phyloP scores from a whole-genome alignment of 306 rosid genomes.

The Quercus aquifolioides region DNA sequence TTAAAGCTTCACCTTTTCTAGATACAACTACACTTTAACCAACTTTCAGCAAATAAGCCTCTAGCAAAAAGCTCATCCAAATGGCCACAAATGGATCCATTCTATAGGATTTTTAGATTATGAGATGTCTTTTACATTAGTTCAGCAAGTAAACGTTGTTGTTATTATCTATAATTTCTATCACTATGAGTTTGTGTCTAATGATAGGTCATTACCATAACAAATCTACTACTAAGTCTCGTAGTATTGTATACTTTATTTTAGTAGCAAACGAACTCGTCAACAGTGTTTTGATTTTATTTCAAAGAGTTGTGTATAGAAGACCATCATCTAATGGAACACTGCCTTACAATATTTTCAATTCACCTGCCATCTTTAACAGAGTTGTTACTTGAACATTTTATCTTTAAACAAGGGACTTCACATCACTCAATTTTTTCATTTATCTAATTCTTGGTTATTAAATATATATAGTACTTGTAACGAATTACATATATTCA shows the following conservation, averaged over 20 bases:
- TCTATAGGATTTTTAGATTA: background rate
- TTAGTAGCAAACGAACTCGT: background rate
- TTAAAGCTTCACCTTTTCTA: too few relatives aligned
- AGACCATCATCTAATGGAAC: too few relatives aligned
- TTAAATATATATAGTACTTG: background rate
- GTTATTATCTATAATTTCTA: background rate
- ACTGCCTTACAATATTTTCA: background rate
- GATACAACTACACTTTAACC: too few relatives aligned
- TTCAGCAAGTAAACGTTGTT: background rate
- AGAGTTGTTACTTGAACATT: background rate
- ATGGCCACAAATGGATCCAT: background rate
- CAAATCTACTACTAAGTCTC: background rate
- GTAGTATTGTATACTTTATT: background rate
- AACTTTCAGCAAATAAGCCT: too few relatives aligned
- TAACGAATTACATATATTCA: constrained; percentile 5
- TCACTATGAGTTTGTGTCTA: background rate
- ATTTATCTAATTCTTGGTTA: background rate
- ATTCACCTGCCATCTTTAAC: background rate
- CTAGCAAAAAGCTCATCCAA: too few relatives aligned
- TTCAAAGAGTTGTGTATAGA: background rate
- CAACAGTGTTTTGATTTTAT: background rate
- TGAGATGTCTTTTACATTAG: background rate
- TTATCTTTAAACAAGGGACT: background rate
- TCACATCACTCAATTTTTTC: background rate
- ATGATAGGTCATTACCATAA: too few relatives aligned